phyloP scores from a whole-genome alignment of 345 rosid species.

The Chamaenerion angustifolium region DNA sequence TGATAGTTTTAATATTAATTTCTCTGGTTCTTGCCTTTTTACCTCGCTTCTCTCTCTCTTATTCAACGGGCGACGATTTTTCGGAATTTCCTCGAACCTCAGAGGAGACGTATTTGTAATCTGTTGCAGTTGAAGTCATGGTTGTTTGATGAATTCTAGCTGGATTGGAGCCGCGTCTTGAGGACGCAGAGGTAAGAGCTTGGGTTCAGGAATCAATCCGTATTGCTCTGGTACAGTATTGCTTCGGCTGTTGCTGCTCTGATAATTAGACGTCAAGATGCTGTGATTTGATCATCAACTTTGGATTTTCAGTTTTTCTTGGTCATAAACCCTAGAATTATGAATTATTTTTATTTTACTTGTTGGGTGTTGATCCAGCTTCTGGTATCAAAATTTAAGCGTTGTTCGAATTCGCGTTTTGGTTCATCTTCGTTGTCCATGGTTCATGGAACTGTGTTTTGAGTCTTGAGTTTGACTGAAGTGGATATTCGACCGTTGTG shows the following conservation, averaged over 20 bases:
- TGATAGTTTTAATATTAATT: neutral
- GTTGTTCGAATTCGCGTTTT: constrained; percentile 11
- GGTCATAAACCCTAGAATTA: constrained; percentile 10
- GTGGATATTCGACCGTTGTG: constrained; percentile 1
- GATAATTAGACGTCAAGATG: neutral
- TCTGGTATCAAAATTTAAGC: constrained; percentile 39
- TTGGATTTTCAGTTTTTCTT: neutral
- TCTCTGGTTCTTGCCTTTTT: neutral
- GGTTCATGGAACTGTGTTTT: constrained; percentile 1
- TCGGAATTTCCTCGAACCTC: constrained; percentile 23
- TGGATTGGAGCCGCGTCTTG: neutral
- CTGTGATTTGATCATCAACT: constrained; percentile 9
- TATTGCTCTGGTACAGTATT: constrained; percentile 1
- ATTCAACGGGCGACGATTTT: constrained; percentile 82
- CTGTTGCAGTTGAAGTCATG: neutral
- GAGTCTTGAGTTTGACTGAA: constrained; percentile 10
- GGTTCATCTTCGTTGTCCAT: constrained; percentile 3
- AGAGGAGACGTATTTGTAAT: constrained; percentile 8
- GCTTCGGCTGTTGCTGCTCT: constrained; percentile 6
- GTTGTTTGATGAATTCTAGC: neutral
- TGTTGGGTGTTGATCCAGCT: constrained; percentile 20
- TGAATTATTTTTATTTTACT: constrained; percentile 4
- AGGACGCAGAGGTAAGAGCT: constrained; percentile 2
- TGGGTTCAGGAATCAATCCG: neutral
- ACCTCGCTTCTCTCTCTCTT: constrained; percentile 3